Conservation (phyloP, 73 alveolate species). For the Urostyla sp. region DNA sequence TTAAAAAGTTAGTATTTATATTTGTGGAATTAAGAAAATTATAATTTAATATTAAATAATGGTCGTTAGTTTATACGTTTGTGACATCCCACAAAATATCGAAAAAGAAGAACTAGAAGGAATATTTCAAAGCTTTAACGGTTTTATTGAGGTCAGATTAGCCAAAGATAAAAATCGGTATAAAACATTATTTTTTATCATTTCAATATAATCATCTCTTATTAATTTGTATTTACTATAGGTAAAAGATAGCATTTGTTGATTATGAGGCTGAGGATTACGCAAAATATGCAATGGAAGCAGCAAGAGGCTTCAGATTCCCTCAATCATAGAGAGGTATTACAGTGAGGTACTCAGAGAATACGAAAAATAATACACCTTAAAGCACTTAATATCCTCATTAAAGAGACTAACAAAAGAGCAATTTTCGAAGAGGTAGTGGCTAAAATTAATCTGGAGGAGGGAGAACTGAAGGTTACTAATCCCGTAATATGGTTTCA, state of each 20-base stretch:
- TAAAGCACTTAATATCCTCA: not conserved
- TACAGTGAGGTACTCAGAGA: conserved; percentile 65
- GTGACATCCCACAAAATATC: conserved; percentile 73
- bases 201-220: not conserved
- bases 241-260: conserved; percentile 75
- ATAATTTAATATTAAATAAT: conserved; percentile 27
- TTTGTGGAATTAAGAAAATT: not conserved
- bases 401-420: too few relatives aligned
- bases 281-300: conserved; percentile 56
- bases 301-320: conserved; percentile 53
- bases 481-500: too few relatives aligned
- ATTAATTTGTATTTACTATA: not conserved
- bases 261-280: conserved; percentile 61
- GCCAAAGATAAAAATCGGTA: conserved; percentile 77
- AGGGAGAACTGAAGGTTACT: too few relatives aligned
- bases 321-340: conserved; percentile 61
- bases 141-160: conserved; percentile 69
- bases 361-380: conserved; percentile 41
- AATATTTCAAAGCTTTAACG: conserved; percentile 62
- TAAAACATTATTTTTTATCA: not conserved
- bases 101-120: conserved; percentile 62
- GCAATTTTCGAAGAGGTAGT: too few relatives aligned
- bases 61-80: conserved; percentile 66
- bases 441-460: too few relatives aligned
- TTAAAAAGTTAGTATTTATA: too few relatives aligned